Evolutionary conservation across 164 flowering plant genomes (phyloP).

Genomic region (Aristolochia californica): DNA sequence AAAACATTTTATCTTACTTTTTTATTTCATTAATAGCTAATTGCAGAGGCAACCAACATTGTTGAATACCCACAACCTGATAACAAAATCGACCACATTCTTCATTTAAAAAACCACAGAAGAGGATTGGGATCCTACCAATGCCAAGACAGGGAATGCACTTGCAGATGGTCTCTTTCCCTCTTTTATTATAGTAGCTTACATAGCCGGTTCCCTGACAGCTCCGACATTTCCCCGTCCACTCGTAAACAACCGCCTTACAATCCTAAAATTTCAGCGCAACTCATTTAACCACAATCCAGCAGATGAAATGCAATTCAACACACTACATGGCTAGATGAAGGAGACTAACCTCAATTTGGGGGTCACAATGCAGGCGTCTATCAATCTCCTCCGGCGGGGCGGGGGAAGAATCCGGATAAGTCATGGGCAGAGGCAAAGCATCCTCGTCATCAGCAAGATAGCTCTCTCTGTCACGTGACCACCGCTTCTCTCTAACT

Average conservation of each 20-base stretch:
- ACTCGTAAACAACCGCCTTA: constrained; percentile 82
- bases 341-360: constrained; percentile 35
- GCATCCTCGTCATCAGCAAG: constrained; percentile 57
- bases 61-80: too few species aligned
- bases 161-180: constrained; percentile 74
- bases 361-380: constrained; percentile 64
- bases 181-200: constrained; percentile 76
- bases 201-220: constrained; percentile 88
- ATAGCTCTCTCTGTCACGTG: constrained; percentile 76
- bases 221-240: constrained; percentile 96
- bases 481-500: constrained; percentile 66
- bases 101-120: background rate
- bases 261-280: constrained; percentile 52
- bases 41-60: too few species aligned
- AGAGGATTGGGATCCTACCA: constrained; percentile 31
- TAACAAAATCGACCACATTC: too few species aligned
- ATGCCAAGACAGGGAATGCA: constrained; percentile 93
- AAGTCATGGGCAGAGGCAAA: constrained; percentile 90
- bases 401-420: constrained; percentile 71
- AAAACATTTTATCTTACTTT: too few species aligned
- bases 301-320: background rate
- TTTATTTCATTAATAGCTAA: too few species aligned
- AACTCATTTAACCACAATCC: background rate
- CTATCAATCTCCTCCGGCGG: constrained; percentile 66
- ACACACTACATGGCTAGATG: background rate